These are phyloP conservation scores for Bimuria novae-zelandiae DNA, from an alignment of 2,329 filamentous ascomycete species.

Conservation along the genomic window DNA sequence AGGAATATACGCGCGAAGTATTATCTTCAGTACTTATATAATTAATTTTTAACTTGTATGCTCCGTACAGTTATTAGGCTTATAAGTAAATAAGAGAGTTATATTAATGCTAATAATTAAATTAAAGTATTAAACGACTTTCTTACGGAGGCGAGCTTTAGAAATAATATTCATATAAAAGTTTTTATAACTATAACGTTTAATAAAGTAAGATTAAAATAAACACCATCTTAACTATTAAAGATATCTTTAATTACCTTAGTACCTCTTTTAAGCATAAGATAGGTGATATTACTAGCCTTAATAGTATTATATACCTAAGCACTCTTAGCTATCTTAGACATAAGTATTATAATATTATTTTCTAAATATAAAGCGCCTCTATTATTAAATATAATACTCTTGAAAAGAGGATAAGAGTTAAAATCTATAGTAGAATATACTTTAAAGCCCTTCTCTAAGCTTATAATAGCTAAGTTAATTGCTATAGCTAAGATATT, in stretches of 20 bases:
- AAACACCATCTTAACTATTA: background rate
- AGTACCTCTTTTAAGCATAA: background rate
- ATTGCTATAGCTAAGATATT: background rate
- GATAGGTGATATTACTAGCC: background rate
- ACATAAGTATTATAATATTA: background rate
- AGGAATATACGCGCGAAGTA: background rate
- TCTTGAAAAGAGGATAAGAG: background rate
- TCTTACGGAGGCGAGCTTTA: too few relatives aligned
- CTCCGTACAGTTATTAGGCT: background rate
- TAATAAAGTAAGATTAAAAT: background rate
- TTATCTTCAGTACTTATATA: background rate
- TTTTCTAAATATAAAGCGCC: background rate
- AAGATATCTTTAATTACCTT: background rate
- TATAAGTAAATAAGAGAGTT: background rate
- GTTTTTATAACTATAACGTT: background rate
- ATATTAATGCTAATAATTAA: background rate
- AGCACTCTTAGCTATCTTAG: background rate
- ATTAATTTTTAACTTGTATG: background rate
- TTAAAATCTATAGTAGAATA: background rate
- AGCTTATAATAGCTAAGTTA: background rate
- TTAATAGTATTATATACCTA: background rate
- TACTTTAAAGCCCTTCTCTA: background rate
- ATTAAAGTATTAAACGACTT: background rate
- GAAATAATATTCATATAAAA: too few relatives aligned
- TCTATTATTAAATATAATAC: background rate